A percentile compares a stretch with the other conserved stretches of the same genome.
phyloP scores from a whole-genome alignment of 768 basidiomycete genomes.

The Termitomyces sp. region DNA sequence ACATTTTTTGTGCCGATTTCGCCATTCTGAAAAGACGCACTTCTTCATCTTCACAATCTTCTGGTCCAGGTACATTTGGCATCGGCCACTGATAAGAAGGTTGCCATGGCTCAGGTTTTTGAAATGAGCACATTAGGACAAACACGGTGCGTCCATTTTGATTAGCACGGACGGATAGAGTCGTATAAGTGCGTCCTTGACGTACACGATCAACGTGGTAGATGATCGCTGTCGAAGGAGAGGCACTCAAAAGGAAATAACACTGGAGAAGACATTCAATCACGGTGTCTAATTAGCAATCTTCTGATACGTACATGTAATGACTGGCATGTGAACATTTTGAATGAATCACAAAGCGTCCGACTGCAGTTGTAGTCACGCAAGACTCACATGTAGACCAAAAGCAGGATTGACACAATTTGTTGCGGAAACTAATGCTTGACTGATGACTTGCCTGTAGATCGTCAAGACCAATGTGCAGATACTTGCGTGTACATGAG shows the following conservation, averaged over 20 bases:
- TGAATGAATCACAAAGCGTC: background rate
- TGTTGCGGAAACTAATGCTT: conserved; percentile 78
- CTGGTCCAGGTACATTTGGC: conserved; percentile 54
- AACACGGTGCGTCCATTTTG: conserved; percentile 44
- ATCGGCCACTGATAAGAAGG: conserved; percentile 62
- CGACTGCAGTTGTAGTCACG: background rate
- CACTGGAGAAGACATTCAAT: conserved; percentile 38
- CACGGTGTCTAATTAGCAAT: background rate
- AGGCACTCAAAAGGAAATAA: conserved; percentile 76
- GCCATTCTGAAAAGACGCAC: conserved; percentile 26
- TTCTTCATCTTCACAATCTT: conserved; percentile 60
- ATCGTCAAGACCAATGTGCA: background rate
- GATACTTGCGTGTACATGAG: background rate
- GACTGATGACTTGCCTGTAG: conserved; percentile 72
- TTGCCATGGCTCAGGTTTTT: conserved; percentile 73
- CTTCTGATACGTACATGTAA: conserved; percentile 49
- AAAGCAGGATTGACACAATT: conserved; percentile 62
- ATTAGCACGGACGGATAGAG: conserved; percentile 56
- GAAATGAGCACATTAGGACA: conserved; percentile 77
- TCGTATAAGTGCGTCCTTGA: conserved; percentile 68
- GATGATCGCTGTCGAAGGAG: conserved; percentile 65
- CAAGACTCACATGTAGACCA: conserved; percentile 60
- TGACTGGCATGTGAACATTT: conserved; percentile 34
- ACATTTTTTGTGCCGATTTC: conserved; percentile 26
- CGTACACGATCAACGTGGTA: conserved; percentile 76